Evolutionary conservation across 345 rosid genomes (phyloP).

Genomic region (Citrus glauca): DNA sequence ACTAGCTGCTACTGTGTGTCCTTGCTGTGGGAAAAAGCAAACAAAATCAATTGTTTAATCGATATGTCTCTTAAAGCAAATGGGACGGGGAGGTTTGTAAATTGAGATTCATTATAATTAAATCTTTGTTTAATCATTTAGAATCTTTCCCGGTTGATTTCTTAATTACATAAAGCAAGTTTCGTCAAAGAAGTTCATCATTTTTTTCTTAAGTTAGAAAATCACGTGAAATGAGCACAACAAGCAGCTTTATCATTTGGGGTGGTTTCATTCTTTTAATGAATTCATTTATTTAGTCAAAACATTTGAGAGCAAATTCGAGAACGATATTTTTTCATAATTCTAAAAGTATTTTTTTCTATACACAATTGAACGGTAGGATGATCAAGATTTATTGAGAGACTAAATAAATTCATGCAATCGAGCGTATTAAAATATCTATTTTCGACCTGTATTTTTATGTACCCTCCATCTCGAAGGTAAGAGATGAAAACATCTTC

Average conservation of each 20-base stretch:
- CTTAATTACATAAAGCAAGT: background rate
- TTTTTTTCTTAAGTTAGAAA: background rate
- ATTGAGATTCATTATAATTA: background rate
- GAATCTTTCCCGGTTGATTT: conserved; percentile 1
- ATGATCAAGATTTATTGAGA: too few relatives aligned
- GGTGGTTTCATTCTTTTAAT: background rate
- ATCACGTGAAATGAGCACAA: background rate
- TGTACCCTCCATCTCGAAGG: too few relatives aligned
- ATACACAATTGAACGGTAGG: too few relatives aligned
- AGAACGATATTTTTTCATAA: background rate
- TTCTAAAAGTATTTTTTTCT: too few relatives aligned
- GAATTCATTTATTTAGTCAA: background rate
- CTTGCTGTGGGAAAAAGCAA: conserved; percentile 8
- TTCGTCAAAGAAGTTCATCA: background rate
- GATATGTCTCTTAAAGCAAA: background rate
- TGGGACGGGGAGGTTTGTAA: background rate
- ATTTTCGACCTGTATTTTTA: too few relatives aligned
- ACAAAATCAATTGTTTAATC: too few relatives aligned
- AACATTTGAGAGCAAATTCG: background rate
- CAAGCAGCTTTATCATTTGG: background rate
- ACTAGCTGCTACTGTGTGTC: background rate
- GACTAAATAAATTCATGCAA: too few relatives aligned
- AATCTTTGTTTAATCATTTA: background rate
- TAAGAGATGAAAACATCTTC: background rate
- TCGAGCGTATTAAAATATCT: too few relatives aligned